phyloP scores from a whole-genome alignment of 1,284 basidiomycete species.

The Pisolithus thermaeus region DNA sequence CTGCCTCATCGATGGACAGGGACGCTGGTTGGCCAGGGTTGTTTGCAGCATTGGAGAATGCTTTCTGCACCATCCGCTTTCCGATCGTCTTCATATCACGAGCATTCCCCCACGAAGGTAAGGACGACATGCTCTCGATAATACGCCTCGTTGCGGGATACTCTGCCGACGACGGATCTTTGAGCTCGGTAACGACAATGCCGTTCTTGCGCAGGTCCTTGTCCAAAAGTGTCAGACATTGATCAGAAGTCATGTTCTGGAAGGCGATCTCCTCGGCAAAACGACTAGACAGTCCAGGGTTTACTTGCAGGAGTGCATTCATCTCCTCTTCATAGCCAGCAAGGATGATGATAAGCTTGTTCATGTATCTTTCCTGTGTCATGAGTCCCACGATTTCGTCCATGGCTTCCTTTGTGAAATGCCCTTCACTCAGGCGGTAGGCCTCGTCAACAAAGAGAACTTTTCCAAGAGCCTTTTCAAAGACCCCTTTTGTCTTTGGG shows the following conservation, averaged over 20 bases:
- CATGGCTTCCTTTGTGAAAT: constrained; percentile 60
- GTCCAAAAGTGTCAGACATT: constrained; percentile 46
- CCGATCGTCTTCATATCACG: constrained; percentile 52
- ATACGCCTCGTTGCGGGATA: constrained; percentile 33
- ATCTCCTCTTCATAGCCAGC: constrained; percentile 66
- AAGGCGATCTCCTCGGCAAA: constrained; percentile 59
- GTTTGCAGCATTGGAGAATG: constrained; percentile 19
- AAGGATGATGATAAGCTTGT: constrained; percentile 58
- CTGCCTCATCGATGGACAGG: constrained; percentile 15
- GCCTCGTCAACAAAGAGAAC: constrained; percentile 68
- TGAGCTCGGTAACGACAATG: constrained; percentile 34
- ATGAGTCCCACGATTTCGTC: constrained; percentile 60
- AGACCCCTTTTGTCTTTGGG: constrained; percentile 51
- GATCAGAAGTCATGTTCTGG: constrained; percentile 42
- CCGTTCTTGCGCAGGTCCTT: constrained; percentile 40
- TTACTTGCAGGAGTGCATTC: constrained; percentile 50
- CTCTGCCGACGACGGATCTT: constrained; percentile 25
- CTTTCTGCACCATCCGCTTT: constrained; percentile 38
- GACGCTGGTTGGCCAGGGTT: constrained; percentile 13
- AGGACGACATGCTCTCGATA: constrained; percentile 35
- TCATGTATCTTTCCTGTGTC: constrained; percentile 49
- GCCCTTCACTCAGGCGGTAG: constrained; percentile 53
- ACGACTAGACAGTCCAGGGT: constrained; percentile 59
- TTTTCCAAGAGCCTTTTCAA: constrained; percentile 56
- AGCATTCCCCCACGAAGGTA: constrained; percentile 59